Conservation (phyloP, 306 rosid species). For the Citrullus colocynthis region DNA sequence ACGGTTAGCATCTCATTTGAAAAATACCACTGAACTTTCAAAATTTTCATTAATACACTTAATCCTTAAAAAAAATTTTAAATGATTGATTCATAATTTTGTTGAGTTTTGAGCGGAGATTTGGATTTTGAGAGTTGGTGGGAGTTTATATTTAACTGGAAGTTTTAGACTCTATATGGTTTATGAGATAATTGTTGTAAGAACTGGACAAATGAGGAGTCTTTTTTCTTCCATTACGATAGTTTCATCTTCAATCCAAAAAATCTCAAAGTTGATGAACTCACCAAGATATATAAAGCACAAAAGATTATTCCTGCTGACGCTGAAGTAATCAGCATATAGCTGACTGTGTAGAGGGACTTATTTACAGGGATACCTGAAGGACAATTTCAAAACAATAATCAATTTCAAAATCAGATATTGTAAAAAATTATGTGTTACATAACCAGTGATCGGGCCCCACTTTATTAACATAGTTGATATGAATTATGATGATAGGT, state of each 20-base stretch:
- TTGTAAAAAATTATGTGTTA: neutral
- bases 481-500: neutral
- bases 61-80: no score
- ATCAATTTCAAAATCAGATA: neutral
- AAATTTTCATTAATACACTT: no score
- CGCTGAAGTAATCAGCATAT: constrained; percentile 66
- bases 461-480: neutral
- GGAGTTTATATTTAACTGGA: no score
- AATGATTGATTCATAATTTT: no score
- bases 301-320: constrained; percentile 66
- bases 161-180: no score
- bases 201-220: no score
- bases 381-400: constrained; percentile 4
- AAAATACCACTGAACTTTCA: no score
- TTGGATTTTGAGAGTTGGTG: no score
- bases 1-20: no score
- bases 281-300: constrained; percentile 60
- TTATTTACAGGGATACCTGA: constrained; percentile 82
- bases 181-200: no score
- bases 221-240: neutral
- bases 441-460: neutral
- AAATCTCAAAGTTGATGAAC: constrained; percentile 17
- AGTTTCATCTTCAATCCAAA: neutral
- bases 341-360: constrained; percentile 71
- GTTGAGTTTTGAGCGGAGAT: no score